These are phyloP conservation scores for Salix caprea DNA, from an alignment of 345 rosid genomes.

Conservation along the genomic window DNA sequence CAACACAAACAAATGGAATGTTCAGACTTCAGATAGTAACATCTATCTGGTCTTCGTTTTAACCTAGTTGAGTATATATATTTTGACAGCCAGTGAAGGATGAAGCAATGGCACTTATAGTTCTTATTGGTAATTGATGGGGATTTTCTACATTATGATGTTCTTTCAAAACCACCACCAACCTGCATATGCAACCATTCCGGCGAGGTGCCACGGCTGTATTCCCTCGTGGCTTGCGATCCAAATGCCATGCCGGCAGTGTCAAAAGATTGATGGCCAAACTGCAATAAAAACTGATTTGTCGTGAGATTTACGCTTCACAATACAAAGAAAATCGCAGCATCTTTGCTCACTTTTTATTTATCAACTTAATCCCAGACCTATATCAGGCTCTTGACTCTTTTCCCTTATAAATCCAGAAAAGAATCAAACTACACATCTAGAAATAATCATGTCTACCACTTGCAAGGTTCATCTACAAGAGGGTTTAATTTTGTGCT, in stretches of 20 bases:
- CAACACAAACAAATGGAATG: constrained; percentile 25
- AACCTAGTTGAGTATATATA: constrained; percentile 17
- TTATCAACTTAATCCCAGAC: not conserved
- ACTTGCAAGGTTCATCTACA: not conserved
- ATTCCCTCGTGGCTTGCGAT: constrained; percentile 61
- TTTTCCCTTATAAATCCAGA: not conserved
- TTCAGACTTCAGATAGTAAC: constrained; percentile 7
- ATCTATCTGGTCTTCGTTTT: constrained; percentile 19
- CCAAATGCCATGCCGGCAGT: constrained; percentile 50
- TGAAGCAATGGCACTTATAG: constrained; percentile 20
- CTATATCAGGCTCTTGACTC: not conserved
- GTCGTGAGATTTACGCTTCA: not conserved
- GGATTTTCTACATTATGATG: constrained; percentile 27
- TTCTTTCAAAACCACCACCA: constrained; percentile 65
- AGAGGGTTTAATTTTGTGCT: not conserved
- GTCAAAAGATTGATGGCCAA: constrained; percentile 62
- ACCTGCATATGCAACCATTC: constrained; percentile 94
- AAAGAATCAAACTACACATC: constrained; percentile 1
- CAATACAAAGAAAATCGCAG: not conserved
- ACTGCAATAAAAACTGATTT: constrained; percentile 36
- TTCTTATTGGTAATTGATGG: constrained; percentile 28
- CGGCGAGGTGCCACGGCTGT: constrained; percentile 57
- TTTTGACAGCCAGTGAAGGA: constrained; percentile 18
- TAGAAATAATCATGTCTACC: not conserved
- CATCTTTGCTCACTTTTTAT: not conserved